These are phyloP conservation scores for Typha latifolia DNA, from an alignment of 176 grass and related monocot species.

Conservation along the genomic window DNA sequence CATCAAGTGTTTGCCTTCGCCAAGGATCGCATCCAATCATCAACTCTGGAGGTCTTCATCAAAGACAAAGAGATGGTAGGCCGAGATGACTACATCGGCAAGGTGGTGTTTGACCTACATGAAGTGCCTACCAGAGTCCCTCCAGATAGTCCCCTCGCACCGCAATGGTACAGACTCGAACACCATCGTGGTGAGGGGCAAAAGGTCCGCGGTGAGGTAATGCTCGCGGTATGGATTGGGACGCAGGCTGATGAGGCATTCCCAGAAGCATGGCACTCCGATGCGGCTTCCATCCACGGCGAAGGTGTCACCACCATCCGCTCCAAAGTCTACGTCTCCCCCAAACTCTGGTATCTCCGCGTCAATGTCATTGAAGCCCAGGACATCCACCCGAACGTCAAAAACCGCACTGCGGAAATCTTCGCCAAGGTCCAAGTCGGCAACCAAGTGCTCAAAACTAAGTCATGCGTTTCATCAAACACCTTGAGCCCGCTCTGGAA, in stretches of 20 bases:
- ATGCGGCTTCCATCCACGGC: conserved; percentile 57
- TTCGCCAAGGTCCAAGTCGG: conserved; percentile 82
- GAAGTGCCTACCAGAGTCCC: conserved; percentile 66
- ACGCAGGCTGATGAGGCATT: conserved; percentile 90
- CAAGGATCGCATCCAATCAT: conserved; percentile 73
- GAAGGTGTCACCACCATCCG: conserved; percentile 52
- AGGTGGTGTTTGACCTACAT: conserved; percentile 60
- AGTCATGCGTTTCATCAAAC: conserved; percentile 11
- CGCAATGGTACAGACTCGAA: conserved; percentile 82
- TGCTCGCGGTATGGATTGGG: conserved; percentile 85
- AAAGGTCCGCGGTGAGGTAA: conserved; percentile 70
- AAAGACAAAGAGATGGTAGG: conserved; percentile 86
- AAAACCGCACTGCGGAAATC: conserved; percentile 41
- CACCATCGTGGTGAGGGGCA: conserved; percentile 26
- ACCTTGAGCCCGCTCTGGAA: conserved; percentile 74
- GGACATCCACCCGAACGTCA: conserved; percentile 56
- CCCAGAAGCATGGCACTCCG: conserved; percentile 86
- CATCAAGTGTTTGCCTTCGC: conserved; percentile 90
- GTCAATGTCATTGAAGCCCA: conserved; percentile 84
- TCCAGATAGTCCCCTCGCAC: conserved; percentile 71
- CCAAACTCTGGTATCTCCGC: conserved; percentile 92
- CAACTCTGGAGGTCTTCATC: conserved; percentile 57
- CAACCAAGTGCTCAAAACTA: conserved; percentile 70
- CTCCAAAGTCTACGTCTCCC: conserved; percentile 80
- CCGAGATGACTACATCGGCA: conserved; percentile 78